These are phyloP conservation scores for Nothopassalora personata DNA, from an alignment of 2,329 filamentous ascomycete genomes.

Conservation along the genomic window DNA sequence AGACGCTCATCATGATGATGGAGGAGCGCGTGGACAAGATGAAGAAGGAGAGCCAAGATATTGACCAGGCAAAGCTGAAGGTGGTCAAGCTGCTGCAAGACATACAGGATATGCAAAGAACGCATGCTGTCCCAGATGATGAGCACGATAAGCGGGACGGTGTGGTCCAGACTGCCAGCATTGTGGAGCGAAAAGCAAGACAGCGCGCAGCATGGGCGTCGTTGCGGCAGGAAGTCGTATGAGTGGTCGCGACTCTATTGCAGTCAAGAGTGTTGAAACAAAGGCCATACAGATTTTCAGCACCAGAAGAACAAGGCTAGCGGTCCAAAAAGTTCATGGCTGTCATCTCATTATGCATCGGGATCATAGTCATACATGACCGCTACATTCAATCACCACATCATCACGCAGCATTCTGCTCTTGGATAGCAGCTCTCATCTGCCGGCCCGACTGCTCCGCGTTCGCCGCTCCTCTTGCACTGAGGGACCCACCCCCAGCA, in stretches of 20 bases:
- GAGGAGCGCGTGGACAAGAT: constrained; percentile 73
- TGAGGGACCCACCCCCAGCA: constrained; percentile 25
- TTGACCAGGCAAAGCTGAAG: constrained; percentile 63
- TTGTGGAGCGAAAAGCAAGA: constrained; percentile 18
- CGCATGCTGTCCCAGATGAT: constrained; percentile 6
- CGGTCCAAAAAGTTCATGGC: background rate
- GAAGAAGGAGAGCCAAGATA: constrained; percentile 65
- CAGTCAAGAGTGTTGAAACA: background rate
- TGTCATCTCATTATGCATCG: background rate
- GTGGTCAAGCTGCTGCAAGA: constrained; percentile 68
- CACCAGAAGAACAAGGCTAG: background rate
- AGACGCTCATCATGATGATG: constrained; percentile 82
- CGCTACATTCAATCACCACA: background rate
- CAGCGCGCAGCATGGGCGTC: constrained; percentile 35
- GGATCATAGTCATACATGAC: background rate
- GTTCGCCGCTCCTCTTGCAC: constrained; percentile 22
- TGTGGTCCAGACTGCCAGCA: constrained; percentile 13
- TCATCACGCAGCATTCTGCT: constrained; percentile 9
- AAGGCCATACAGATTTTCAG: background rate
- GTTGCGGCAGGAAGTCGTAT: constrained; percentile 32
- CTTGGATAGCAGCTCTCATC: constrained; percentile 19
- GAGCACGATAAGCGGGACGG: background rate
- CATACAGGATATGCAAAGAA: constrained; percentile 37
- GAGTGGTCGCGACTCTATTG: background rate
- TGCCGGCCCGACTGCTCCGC: constrained; percentile 26